Evolutionary conservation across 2,329 filamentous ascomycete species (phyloP).

Genomic region (Diplodia intermedia): DNA sequence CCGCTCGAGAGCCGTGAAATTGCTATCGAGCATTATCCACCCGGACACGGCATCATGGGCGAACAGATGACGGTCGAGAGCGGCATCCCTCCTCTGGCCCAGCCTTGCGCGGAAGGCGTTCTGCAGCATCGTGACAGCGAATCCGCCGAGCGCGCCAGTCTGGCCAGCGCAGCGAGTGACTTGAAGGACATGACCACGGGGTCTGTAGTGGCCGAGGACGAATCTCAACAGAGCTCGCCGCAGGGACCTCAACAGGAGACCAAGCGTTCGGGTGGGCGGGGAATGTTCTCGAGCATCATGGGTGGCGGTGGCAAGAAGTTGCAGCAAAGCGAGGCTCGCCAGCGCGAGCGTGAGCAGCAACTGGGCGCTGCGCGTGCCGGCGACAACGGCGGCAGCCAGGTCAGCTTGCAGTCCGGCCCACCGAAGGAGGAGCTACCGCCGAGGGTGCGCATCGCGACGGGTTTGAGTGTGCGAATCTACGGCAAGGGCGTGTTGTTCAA

Average conservation of each 20-base stretch:
- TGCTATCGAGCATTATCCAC: slow-evolving; percentile 81
- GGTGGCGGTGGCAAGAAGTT: slow-evolving; percentile 35
- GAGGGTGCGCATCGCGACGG: slow-evolving; percentile 56
- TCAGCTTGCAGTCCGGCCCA: slow-evolving; percentile 25
- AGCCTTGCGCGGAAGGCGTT: slow-evolving; percentile 46
- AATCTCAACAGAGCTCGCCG: slow-evolving; percentile 27
- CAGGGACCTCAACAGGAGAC: slow-evolving; percentile 35
- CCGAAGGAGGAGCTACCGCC: slow-evolving; percentile 51
- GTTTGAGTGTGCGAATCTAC: slow-evolving; percentile 56
- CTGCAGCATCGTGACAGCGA: slow-evolving; percentile 26
- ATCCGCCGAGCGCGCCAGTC: slow-evolving; percentile 17
- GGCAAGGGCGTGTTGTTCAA: slow-evolving; percentile 58
- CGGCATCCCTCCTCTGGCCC: slow-evolving; percentile 56
- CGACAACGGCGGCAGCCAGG: slow-evolving; percentile 30
- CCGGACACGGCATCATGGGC: slow-evolving; percentile 72
- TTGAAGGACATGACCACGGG: background rate
- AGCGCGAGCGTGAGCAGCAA: slow-evolving; percentile 28
- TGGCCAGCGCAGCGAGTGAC: slow-evolving; percentile 16
- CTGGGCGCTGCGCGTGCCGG: background rate
- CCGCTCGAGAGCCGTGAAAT: slow-evolving; percentile 93
- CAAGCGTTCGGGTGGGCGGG: slow-evolving; percentile 35
- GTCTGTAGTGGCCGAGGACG: background rate
- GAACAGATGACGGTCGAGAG: slow-evolving; percentile 85
- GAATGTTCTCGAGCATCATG: slow-evolving; percentile 55
- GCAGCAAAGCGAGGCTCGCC: slow-evolving; percentile 6